These are phyloP conservation scores for Chaetomium olivaceum DNA, from an alignment of 2,329 filamentous ascomycete species.

Conservation along the genomic window DNA sequence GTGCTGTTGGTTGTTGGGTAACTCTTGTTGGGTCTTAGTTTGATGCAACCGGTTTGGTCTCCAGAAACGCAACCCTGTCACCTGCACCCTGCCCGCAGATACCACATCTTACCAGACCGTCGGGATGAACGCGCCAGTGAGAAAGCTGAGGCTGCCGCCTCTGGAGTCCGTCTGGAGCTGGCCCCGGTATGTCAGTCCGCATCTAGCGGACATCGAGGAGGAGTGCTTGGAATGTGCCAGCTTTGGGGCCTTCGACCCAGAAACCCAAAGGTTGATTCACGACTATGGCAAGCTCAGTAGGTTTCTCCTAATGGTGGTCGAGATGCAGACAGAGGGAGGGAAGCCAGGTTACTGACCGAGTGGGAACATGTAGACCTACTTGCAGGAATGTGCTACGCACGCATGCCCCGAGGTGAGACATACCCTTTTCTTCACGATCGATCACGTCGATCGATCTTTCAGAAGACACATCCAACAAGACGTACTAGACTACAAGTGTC, in stretches of 20 bases:
- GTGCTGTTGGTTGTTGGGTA: not conserved
- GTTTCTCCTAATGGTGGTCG: not conserved
- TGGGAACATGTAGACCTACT: not conserved
- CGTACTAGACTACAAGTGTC: not conserved
- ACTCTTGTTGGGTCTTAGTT: not conserved
- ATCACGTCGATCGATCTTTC: too few species aligned
- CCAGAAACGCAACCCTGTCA: not conserved
- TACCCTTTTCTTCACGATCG: too few species aligned
- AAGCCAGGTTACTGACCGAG: not conserved
- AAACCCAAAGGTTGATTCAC: constrained; percentile 2
- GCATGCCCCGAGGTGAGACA: not conserved
- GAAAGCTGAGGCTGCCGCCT: constrained; percentile 1
- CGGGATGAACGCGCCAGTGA: not conserved
- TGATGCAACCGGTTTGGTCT: not conserved
- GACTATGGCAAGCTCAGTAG: not conserved
- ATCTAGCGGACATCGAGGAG: constrained; percentile 1
- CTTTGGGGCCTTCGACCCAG: constrained; percentile 4
- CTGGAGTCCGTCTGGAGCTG: not conserved
- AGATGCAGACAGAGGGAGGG: not conserved
- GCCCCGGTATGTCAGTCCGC: not conserved
- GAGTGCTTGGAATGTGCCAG: constrained; percentile 6
- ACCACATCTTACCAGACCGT: not conserved
- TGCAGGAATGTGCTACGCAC: not conserved
- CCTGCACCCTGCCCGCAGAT: not conserved
- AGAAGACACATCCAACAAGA: not conserved